These are phyloP conservation scores for Metschnikowia amazonensis DNA, from an alignment of 805 yeast species.

Conservation along the genomic window DNA sequence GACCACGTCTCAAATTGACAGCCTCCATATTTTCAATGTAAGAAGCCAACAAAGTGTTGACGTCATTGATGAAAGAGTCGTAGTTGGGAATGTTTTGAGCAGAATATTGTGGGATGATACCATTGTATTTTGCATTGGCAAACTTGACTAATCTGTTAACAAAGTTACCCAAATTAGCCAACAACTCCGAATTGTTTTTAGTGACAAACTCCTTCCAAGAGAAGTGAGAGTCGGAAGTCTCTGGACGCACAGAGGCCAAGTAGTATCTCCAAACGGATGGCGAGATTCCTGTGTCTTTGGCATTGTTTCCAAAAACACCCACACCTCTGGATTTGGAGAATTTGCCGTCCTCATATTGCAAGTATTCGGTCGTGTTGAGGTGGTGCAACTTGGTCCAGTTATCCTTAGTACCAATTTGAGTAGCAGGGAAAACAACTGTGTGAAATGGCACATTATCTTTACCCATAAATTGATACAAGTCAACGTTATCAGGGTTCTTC, in stretches of 20 bases:
- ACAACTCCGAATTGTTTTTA: constrained; percentile 86
- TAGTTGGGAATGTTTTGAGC: constrained; percentile 46
- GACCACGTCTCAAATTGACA: constrained; percentile 79
- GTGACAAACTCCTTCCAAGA: constrained; percentile 96
- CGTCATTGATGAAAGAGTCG: constrained; percentile 47
- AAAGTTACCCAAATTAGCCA: constrained; percentile 95
- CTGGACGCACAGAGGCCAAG: constrained; percentile 89
- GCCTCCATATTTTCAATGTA: constrained; percentile 75
- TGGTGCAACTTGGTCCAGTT: constrained; percentile 90
- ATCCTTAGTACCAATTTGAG: constrained; percentile 84
- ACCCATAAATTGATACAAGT: constrained; percentile 97
- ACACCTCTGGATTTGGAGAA: constrained; percentile 96
- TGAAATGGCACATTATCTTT: constrained; percentile 99
- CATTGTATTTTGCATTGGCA: constrained; percentile 84
- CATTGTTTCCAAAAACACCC: constrained; percentile 98
- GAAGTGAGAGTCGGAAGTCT: constrained; percentile 91
- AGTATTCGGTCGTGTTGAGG: constrained; percentile 89
- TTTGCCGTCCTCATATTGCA: constrained; percentile 97
- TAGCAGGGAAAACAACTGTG: constrained; percentile 94
- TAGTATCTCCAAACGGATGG: constrained; percentile 98
- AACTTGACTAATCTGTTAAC: constrained; percentile 92
- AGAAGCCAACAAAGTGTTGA: constrained; percentile 54
- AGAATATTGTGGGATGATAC: constrained; percentile 74
- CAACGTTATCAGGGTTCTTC: constrained; percentile 85
- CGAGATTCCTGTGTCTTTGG: constrained; percentile 85